Conservation (phyloP, 75 land plant species). For the Azolla pinnata region DNA sequence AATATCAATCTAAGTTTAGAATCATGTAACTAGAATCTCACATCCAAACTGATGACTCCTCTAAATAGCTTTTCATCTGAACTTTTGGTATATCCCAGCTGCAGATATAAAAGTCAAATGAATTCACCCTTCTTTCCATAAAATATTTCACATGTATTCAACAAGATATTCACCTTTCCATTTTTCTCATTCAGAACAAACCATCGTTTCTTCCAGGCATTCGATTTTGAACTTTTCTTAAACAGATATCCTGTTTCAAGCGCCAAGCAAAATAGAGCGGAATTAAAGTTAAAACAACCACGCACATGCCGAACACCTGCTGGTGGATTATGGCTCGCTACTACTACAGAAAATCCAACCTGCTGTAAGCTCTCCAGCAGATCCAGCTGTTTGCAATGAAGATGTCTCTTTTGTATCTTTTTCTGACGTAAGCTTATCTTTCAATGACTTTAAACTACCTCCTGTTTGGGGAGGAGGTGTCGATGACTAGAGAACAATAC, state of each 20-base stretch:
- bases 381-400: conserved; percentile 59
- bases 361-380: conserved; percentile 77
- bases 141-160: too few species aligned
- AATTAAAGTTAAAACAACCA: too few species aligned
- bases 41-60: conserved; percentile 81
- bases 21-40: too few species aligned
- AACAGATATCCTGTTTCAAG: conserved; percentile 60
- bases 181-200: conserved; percentile 96
- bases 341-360: too few species aligned
- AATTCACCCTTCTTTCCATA: too few species aligned
- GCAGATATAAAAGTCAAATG: conserved; percentile 4
- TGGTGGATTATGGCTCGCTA: too few species aligned
- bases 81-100: conserved; percentile 94
- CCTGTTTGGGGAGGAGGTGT: conserved; percentile 75
- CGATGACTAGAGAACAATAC: conserved; percentile 71
- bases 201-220: conserved; percentile 90
- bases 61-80: conserved; percentile 90
- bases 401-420: conserved; percentile 68
- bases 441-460: conserved; percentile 71
- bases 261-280: too few species aligned
- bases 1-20: too few species aligned
- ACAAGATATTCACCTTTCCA: conserved; percentile 76
- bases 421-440: conserved; percentile 60
- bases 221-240: conserved; percentile 81
- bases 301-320: too few species aligned